Base-by-base conservation (phyloP, 2,329 filamentous ascomycete genomes). In the Colletotrichum zoysiae region DNA sequence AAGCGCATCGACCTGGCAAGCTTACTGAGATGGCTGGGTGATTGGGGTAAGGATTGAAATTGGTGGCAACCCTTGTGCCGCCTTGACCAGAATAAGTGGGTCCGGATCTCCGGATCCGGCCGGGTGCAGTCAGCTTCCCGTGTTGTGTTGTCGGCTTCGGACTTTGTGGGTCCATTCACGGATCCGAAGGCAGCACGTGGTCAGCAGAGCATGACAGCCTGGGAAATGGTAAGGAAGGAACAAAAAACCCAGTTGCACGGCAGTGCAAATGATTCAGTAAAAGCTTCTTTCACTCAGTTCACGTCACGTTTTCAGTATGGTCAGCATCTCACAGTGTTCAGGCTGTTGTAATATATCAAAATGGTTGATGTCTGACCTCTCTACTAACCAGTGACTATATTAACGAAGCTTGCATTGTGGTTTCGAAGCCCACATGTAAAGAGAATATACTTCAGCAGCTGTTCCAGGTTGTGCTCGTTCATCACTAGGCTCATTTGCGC, bases 1-100 rank as follows among this genome's bases (percentile, higher is more conserved):
- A 55, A 55, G 26, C 51, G 30, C 51, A 35, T 33, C 51, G 51
- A 55, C 50, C 23, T 53, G 50, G 16, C 26, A 35, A 55, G 51
- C 48, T 51, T 51, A 55, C 26, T 30, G 23, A 55, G 50, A 51
- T 30, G 50, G 50, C 50, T 51, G 50, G 1, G 20, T 20, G 30
- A 35, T 9, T 9, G 6, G 8, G 18, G 51, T 18, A 33, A 26
- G 50, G 26, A 33, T 53, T 53, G 23, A 26, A 26, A 53, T 53
- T 53, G 50, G 50, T 53, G 26, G 23, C n/a, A 9, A 26, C 50
- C 50, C 26, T 33, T 20, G 23, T 2, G 26, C 30, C 50, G 50
- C 50, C 50, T 53, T 30, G 50, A 53, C 50, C 50, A 53, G 7
- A 30, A 16, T 26, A 14, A 53, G 50, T 8, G 12, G 50, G 3